These are phyloP conservation scores for Buxus sempervirens DNA, from an alignment of 164 flowering plant species.

Conservation along the genomic window DNA sequence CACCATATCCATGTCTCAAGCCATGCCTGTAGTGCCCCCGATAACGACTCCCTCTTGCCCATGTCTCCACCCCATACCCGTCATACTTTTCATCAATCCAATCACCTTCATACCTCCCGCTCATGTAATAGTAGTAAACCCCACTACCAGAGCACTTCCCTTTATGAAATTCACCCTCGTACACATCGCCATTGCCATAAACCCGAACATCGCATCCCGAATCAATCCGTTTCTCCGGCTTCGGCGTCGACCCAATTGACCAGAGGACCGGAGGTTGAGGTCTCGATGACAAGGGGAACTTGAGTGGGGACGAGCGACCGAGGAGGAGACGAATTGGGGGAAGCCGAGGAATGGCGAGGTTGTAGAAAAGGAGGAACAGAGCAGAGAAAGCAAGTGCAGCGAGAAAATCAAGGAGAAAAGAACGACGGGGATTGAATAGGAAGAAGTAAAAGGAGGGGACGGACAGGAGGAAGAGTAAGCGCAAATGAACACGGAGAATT, in stretches of 20 bases:
- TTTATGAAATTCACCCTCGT: conserved; percentile 39
- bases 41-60: conserved; percentile 39
- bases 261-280: conserved; percentile 32
- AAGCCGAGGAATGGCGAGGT: conserved; percentile 53
- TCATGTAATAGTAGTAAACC: conserved; percentile 37
- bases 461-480: conserved; percentile 39
- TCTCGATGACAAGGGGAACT: conserved; percentile 18
- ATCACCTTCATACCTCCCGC: conserved; percentile 41
- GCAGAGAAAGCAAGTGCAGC: conserved; percentile 46
- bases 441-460: conserved; percentile 58
- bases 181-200: conserved; percentile 36
- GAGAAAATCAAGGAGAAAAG: conserved; percentile 44
- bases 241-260: conserved; percentile 33
- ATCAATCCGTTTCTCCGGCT: conserved; percentile 15
- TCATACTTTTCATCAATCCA: conserved; percentile 42
- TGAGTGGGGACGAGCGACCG: conserved; percentile 35
- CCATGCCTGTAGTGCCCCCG: conserved; percentile 37
- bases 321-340: conserved; percentile 43
- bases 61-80: conserved; percentile 38
- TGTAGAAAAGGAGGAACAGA: conserved; percentile 41
- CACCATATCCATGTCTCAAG: conserved; percentile 36
- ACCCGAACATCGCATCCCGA: conserved; percentile 35
- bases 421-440: conserved; percentile 35
- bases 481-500: conserved; percentile 32
- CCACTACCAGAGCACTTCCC: conserved; percentile 39